Conservation (phyloP, 1,284 basidiomycete species). For the Ustilago shanxiensis region DNA sequence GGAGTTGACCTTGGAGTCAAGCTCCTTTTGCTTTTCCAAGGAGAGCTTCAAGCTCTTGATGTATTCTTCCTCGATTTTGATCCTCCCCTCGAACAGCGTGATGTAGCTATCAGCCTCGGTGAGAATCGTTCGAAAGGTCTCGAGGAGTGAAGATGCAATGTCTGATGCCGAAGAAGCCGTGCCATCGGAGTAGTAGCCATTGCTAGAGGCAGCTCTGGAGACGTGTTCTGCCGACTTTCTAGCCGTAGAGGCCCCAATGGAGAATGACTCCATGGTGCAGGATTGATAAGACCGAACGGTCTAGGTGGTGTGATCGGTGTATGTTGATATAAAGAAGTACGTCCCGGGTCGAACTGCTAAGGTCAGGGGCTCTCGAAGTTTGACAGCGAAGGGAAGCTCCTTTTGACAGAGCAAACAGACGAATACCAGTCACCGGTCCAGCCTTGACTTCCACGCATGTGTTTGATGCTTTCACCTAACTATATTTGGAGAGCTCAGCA, state of each 20-base stretch:
- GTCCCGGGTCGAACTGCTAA: too few relatives aligned
- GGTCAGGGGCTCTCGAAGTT: too few relatives aligned
- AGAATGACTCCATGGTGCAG: slow-evolving; percentile 31
- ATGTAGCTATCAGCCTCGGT: slow-evolving; percentile 64
- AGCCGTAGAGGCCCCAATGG: slow-evolving; percentile 10
- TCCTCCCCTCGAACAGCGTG: slow-evolving; percentile 55
- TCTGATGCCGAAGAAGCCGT: slow-evolving; percentile 39
- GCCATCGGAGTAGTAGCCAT: slow-evolving; percentile 39
- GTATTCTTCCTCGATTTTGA: slow-evolving; percentile 67
- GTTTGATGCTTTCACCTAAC: neutral
- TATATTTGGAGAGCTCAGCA: neutral
- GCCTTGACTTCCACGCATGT: too few relatives aligned
- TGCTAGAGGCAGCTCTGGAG: slow-evolving; percentile 41
- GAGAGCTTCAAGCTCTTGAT: slow-evolving; percentile 44
- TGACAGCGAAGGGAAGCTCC: too few relatives aligned
- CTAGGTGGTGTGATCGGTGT: too few relatives aligned
- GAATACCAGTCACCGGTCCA: neutral
- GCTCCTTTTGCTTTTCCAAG: slow-evolving; percentile 60
- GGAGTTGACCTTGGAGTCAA: slow-evolving; percentile 60
- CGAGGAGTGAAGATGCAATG: slow-evolving; percentile 52
- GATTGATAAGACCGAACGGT: too few relatives aligned
- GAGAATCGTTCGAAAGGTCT: slow-evolving; percentile 57
- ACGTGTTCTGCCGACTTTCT: slow-evolving; percentile 39
- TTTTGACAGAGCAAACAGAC: too few relatives aligned
- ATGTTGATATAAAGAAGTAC: too few relatives aligned